phyloP scores from a whole-genome alignment of 352 stramenopile genomes.

The Hyaloperonospora arabidopsidis region DNA sequence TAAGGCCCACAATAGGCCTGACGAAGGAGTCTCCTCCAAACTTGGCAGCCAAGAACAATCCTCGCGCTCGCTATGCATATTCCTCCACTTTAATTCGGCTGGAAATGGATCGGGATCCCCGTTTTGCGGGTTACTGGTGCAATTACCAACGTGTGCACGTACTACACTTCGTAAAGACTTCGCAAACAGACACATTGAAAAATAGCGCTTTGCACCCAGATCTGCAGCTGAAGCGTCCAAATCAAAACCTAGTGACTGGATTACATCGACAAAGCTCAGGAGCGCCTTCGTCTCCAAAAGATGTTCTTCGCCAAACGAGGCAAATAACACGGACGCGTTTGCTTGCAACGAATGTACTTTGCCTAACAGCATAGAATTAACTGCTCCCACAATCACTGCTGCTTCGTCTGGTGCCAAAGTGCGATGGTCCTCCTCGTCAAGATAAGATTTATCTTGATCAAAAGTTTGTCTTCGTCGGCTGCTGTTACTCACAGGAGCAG shows the following conservation, averaged over 20 bases:
- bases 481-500: constrained; percentile 13
- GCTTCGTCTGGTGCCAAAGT: constrained; percentile 21
- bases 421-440: constrained; percentile 16
- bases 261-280: constrained; percentile 50
- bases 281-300: constrained; percentile 68
- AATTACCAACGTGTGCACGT: constrained; percentile 10
- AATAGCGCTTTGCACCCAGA: constrained; percentile 66
- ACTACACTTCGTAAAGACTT: constrained; percentile 49
- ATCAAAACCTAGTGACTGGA: constrained; percentile 73
- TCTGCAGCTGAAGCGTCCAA: constrained; percentile 69
- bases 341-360: constrained; percentile 16
- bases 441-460: constrained; percentile 6
- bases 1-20: constrained; percentile 68
- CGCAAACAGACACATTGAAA: constrained; percentile 59
- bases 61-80: constrained; percentile 18
- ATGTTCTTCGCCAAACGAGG: constrained; percentile 55
- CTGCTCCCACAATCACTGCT: constrained; percentile 23
- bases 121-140: constrained; percentile 20
- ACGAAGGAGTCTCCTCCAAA: constrained; percentile 56
- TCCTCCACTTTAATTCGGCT: constrained; percentile 16
- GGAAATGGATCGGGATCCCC: constrained; percentile 12
- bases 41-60: constrained; percentile 13
- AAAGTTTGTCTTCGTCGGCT: constrained; percentile 16
- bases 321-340: constrained; percentile 55
- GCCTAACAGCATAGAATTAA: constrained; percentile 30